Base-by-base conservation (phyloP, 768 basidiomycete species). In the Tephrocybe rancida region DNA sequence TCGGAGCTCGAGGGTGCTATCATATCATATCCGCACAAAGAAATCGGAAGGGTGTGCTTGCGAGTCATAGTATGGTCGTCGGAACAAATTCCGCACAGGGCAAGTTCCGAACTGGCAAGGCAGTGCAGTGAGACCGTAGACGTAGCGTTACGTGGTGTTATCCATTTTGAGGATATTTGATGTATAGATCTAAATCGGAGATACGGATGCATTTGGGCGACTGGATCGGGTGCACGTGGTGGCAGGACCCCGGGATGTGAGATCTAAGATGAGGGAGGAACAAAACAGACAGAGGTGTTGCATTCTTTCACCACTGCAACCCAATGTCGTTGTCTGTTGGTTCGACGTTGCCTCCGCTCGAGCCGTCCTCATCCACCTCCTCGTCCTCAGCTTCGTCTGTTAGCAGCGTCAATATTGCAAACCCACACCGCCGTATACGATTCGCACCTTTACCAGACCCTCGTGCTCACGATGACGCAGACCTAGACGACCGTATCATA, bases 401-500 rank as follows among this genome's bases (percentile, higher is more conserved):
- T 14, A 24, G 22, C 43, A 47, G 45, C 44, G 21, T 54, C n/a
- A n/a, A n/a, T n/a, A n/a, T n/a, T n/a, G n/a, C n/a, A n/a, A n/a
- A n/a, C n/a, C 5, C 34, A 3, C 13, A 32, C 8, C 54, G 60
- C 21, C 70, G 73, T 43, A 93, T 95, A 54, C 83, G 89, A 55
- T 95, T 95, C 57, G 92, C 93, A 0, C 93, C 93, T 1, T 80
- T 95, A 16, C 93, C 93, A 1, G 87, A 90, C 60, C 88, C 90
- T 1, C 76, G 82, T 21, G 77, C 82, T 55, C 58, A 73, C 58
- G 64, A 73, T 54, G 68, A 66, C 22, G 76, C 76, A 56, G 70
- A 76, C 63, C 76, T 72, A 58, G 69, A 70, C 46, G 75, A 78
- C 59, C 56, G 71, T 22, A 32, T 32, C n/a, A 70, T 71, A 10